Evolutionary conservation across 2,329 filamentous ascomycete genomes (phyloP), one percentile per base, ranked within the genome.

Genomic region (Zopfia rhizophila): DNA sequence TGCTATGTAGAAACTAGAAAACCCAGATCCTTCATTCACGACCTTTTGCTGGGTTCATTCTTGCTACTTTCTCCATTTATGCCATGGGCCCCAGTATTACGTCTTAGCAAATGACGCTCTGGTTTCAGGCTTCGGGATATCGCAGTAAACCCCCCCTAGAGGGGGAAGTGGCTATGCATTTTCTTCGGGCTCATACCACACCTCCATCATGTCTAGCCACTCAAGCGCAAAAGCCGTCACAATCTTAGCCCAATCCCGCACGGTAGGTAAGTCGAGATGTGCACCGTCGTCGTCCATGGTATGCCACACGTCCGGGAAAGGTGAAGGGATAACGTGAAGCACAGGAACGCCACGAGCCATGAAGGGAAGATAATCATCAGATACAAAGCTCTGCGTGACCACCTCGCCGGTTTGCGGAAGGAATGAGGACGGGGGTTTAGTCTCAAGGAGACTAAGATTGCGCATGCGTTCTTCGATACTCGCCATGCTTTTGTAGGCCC

Each of bases 291-390:
- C 94, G 0, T 86, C 76, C 61, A 91, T 84, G 1, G 79, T 87
- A 74, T 99, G 94, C 94, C 94, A 99, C 1, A 95, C 88, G 0
- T 57, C 39, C 0, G 92, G 92, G 66, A 97, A 97, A 0, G 87
- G 87, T 3, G 78, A 80, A 0, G 93, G 91, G 45, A 99, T 97
- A 18, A 99, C 72, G 73, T 99, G 94, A 46, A 99, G 72, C 12
- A 97, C 81, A 19, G 95, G 87, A 0, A 97, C 93, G 1, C 94
- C 94, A 24, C 90, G 83, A 24, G 77, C 77, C 80, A 97, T 85
- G 62, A 99, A 99, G 1, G 94, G 94, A 4, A 97, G 71, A 68
- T 99, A 94, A 64, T 99, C 94, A 66, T 99, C 94, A 53, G 86
- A 80, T 7, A 96, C 83, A 11, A 77, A 72, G n/a, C 72, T 69